These are phyloP conservation scores for Salisapilia sapeloensis DNA, from an alignment of 352 stramenopile genomes.

Conservation along the genomic window DNA sequence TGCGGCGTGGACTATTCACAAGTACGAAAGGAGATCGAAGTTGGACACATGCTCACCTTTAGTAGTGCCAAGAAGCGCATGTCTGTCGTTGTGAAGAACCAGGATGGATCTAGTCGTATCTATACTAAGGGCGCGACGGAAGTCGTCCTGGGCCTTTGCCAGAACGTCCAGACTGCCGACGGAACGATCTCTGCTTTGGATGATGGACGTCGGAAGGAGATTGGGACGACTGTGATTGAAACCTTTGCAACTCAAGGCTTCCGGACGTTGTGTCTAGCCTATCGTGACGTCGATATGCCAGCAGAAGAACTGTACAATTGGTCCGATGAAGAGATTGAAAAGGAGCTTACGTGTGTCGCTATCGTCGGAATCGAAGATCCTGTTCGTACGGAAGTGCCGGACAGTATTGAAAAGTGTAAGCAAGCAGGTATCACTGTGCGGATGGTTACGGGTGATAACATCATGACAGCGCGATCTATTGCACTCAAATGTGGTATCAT, in stretches of 20 bases:
- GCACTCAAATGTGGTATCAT: conserved; percentile 33
- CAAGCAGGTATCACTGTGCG: conserved; percentile 30
- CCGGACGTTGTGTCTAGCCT: conserved; percentile 64
- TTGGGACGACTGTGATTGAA: conserved; percentile 36
- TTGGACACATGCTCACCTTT: conserved; percentile 49
- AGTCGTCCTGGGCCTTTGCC: conserved; percentile 29
- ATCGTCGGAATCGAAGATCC: conserved; percentile 39
- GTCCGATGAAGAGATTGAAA: conserved; percentile 48
- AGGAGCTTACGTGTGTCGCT: conserved; percentile 23
- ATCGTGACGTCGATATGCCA: conserved; percentile 45
- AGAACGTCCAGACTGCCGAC: conserved; percentile 22
- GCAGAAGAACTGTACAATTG: conserved; percentile 7
- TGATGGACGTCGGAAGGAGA: conserved; percentile 13
- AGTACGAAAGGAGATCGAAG: conserved; percentile 5
- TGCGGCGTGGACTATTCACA: conserved; percentile 22
- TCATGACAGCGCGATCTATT: conserved; percentile 28
- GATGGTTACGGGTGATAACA: conserved; percentile 44
- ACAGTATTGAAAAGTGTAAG: conserved; percentile 20
- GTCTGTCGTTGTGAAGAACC: conserved; percentile 34
- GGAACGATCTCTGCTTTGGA: conserved; percentile 13
- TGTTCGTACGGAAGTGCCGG: conserved; percentile 22
- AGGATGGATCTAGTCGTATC: conserved; percentile 17
- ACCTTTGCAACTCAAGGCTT: conserved; percentile 54
- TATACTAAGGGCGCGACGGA: conserved; percentile 50
- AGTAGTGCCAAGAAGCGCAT: conserved; percentile 55